These are phyloP conservation scores for Lipomyces lipofer DNA, from an alignment of 805 yeast species.

Conservation along the genomic window DNA sequence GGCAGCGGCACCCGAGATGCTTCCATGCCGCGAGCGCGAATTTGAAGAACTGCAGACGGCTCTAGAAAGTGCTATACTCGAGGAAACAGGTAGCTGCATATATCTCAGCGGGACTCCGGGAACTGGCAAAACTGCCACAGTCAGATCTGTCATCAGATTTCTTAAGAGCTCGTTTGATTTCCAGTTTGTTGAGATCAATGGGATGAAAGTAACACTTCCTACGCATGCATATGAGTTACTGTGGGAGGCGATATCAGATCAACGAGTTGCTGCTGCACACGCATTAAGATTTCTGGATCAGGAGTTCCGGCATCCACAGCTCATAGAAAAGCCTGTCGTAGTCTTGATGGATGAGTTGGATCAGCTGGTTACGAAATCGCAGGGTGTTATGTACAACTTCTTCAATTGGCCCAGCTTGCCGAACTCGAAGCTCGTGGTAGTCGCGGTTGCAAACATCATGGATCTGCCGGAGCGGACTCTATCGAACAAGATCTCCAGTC, in stretches of 20 bases:
- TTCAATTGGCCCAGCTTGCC: conserved; percentile 95
- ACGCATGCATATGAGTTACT: conserved; percentile 76
- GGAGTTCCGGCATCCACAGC: conserved; percentile 51
- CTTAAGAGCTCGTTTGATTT: conserved; percentile 55
- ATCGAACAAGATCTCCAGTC: conserved; percentile 84
- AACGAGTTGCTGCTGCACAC: conserved; percentile 58
- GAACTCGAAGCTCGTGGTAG: conserved; percentile 75
- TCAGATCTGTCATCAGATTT: conserved; percentile 78
- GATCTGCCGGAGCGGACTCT: conserved; percentile 89
- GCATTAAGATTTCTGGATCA: conserved; percentile 70
- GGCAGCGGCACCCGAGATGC: conserved; percentile 46
- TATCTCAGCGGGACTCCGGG: conserved; percentile 98
- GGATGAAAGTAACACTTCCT: conserved; percentile 79
- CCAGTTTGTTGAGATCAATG: conserved; percentile 83
- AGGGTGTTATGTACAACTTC: conserved; percentile 88
- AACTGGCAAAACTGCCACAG: conserved; percentile 93
- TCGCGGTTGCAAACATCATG: conserved; percentile 97
- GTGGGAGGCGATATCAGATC: conserved; percentile 70
- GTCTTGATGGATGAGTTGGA: conserved; percentile 90
- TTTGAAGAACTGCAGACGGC: conserved; percentile 67
- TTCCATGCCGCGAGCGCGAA: conserved; percentile 88
- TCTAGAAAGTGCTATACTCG: conserved; percentile 68
- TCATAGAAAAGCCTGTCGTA: conserved; percentile 42
- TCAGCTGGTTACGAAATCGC: conserved; percentile 80
- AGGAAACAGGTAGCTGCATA: conserved; percentile 75